Percentiles rank a stretch among this genome's conserved stretches.
Conservation (phyloP, 2,329 filamentous ascomycete genomes). For the Exophiala viscosa region DNA sequence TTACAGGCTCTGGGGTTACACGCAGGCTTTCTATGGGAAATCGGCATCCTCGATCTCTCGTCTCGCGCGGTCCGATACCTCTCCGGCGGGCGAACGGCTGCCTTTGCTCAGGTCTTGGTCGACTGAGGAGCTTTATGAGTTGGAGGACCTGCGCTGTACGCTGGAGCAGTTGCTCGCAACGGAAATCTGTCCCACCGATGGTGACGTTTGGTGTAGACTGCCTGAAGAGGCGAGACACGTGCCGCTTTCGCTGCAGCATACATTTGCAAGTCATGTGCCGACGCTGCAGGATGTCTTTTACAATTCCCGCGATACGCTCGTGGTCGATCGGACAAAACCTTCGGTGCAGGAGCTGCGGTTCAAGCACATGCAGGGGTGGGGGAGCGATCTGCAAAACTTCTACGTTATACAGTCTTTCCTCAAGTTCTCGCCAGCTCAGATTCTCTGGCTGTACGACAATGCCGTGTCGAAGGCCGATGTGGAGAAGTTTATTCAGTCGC, state of each 20-base stretch:
- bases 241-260: not conserved
- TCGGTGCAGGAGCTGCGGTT: conserved; percentile 43
- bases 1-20: conserved; percentile 60
- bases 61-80: conserved; percentile 46
- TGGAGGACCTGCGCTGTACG: conserved; percentile 56
- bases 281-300: conserved; percentile 20
- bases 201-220: conserved; percentile 34
- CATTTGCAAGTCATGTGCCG: not conserved
- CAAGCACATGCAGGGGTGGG: conserved; percentile 56
- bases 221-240: conserved; percentile 11
- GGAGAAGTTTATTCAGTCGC: conserved; percentile 47
- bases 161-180: conserved; percentile 54
- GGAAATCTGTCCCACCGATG: conserved; percentile 61
- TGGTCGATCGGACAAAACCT: conserved; percentile 17
- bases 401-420: conserved; percentile 63
- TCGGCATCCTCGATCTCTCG: conserved; percentile 41
- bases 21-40: conserved; percentile 55
- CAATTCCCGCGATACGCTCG: conserved; percentile 8
- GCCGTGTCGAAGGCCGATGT: conserved; percentile 56
- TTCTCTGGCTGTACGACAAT: conserved; percentile 56
- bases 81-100: conserved; percentile 50
- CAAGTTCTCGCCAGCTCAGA: conserved; percentile 59
- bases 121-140: conserved; percentile 53
- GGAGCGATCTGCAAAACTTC: conserved; percentile 61
- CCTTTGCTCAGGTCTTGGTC: conserved; percentile 58